Base-by-base conservation (phyloP, 768 basidiomycete species). In the Glaciozyma antarctica region DNA sequence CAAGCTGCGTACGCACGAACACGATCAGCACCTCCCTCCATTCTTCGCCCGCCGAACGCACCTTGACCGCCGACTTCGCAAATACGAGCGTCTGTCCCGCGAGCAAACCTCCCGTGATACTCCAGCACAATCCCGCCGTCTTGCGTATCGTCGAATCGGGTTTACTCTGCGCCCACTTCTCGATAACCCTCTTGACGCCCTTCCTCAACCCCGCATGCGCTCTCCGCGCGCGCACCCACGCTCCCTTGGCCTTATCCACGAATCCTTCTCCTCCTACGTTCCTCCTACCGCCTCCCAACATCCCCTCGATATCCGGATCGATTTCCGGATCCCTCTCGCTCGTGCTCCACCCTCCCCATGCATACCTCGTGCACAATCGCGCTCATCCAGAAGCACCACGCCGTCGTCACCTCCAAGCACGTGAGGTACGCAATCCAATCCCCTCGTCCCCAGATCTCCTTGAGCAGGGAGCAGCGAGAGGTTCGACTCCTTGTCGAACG, bases 401-500 rank as follows among this genome's bases (percentile, higher is more conserved):
- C 75, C 51, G 92, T 84, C 17, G 86, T 81, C 58, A 85, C 75
- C 7, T 86, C 74, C 84, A 95, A 88, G 77, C 83, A 75, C 75
- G 89, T 83, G 80, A 97, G 92, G 79, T 85, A 98, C 32, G 81
- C 81, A n/a, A 97, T 84, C 93, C 94, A 98, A 71, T 87, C 86
- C 19, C 81, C 78, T 51, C 93, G 83, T 17, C 84, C 81, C 93
- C 93, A 98, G 47, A 97, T 82, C 63, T 81, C 79, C 10, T 89
- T 88, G 59, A 98, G 81, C 68, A 86, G 88, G 43, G 77, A 75
- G 60, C n/a, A 88, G 87, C 24, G 62, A 54, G 71, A 88, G 87
- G 75, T 87, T 86, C 24, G 81, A 78, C 6, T 83, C 82, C 61
- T 91, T 82, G 8, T 90, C 90, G 59, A 66, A 63, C 61, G 38